These are phyloP conservation scores for Cenchrus purpureus DNA, from an alignment of 176 grass and related monocot species.

Conservation along the genomic window DNA sequence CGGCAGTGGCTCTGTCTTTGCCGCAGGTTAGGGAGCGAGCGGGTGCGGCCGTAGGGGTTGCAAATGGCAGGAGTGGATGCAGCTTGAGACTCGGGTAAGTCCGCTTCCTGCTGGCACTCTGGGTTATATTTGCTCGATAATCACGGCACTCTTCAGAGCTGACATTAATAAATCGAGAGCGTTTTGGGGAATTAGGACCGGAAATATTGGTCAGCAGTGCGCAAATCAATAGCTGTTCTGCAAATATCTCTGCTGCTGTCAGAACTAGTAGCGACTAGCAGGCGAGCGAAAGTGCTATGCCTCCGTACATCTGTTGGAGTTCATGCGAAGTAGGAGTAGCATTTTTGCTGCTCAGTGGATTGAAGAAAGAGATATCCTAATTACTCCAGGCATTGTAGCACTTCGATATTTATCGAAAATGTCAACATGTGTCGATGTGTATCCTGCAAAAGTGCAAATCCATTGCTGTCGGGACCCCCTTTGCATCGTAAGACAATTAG, in stretches of 20 bases:
- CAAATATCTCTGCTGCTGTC: background rate
- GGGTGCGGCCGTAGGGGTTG: slow-evolving; percentile 3
- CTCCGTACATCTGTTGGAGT: too few species aligned
- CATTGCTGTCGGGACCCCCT: background rate
- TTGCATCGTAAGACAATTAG: background rate
- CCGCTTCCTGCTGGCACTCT: background rate
- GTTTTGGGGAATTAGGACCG: background rate
- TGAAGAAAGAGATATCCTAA: background rate
- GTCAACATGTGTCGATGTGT: too few species aligned
- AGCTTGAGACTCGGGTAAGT: slow-evolving; percentile 35
- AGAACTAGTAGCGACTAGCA: background rate
- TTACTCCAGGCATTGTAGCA: background rate
- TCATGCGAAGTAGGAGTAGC: background rate
- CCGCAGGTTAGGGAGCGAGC: slow-evolving; percentile 35
- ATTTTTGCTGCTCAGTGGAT: background rate
- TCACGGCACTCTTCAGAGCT: background rate
- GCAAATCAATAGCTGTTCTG: background rate
- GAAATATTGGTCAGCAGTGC: background rate
- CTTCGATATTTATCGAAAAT: background rate
- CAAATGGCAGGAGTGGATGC: slow-evolving; percentile 17
- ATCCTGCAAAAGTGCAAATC: background rate
- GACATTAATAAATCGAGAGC: background rate
- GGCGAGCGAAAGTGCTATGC: background rate
- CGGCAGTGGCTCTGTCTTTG: background rate
- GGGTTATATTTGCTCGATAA: background rate